phyloP scores from a whole-genome alignment of 805 yeast genomes.

The Myxozyma kluyveri region DNA sequence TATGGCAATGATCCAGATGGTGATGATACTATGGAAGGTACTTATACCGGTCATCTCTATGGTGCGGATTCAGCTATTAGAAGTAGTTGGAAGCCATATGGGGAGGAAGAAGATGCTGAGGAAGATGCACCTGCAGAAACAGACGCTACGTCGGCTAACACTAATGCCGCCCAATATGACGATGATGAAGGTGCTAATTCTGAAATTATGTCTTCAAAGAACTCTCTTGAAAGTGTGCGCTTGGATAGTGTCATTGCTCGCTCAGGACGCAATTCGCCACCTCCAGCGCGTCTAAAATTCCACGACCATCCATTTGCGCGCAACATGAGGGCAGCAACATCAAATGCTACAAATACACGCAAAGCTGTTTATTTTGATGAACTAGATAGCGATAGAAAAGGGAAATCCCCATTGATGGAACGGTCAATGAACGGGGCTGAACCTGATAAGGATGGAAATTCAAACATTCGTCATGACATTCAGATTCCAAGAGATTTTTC shows the following conservation, averaged over 20 bases:
- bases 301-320: conserved; percentile 26
- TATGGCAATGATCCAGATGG: conserved; percentile 6
- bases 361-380: conserved; percentile 8
- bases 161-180: neutral
- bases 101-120: conserved; percentile 13
- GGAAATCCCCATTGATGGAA: too few relatives aligned
- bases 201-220: conserved; percentile 12
- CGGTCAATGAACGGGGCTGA: neutral
- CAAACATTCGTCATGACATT: conserved; percentile 1
- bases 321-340: conserved; percentile 28
- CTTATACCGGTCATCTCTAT: conserved; percentile 26
- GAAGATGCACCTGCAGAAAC: neutral
- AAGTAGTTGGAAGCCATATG: conserved; percentile 25
- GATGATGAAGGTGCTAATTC: conserved; percentile 2
- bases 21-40: conserved; percentile 16
- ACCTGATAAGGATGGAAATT: neutral
- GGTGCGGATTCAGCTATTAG: conserved; percentile 26
- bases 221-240: conserved; percentile 28
- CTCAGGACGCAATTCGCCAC: conserved; percentile 17
- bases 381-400: conserved; percentile 2
- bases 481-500: neutral
- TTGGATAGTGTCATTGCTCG: conserved; percentile 25
- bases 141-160: neutral
- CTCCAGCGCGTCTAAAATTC: conserved; percentile 25
- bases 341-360: conserved; percentile 11